A percentile compares a stretch with the other conserved stretches of the same genome.
phyloP scores from a whole-genome alignment of 2,329 filamentous ascomycete genomes.

The Claviceps monticola region DNA sequence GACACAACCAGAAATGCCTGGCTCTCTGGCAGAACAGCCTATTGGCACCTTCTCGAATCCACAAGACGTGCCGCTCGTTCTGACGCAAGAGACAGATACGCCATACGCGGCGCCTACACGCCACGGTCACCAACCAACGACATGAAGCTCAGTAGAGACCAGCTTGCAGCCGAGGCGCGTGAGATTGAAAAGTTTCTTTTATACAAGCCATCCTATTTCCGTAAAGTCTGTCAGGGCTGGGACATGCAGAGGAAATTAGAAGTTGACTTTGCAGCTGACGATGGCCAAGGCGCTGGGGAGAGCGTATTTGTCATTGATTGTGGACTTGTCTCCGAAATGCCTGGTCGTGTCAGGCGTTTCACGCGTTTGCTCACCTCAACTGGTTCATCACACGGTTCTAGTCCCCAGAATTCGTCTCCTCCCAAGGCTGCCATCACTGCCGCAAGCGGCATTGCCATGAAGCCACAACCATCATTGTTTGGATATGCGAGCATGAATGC shows the following conservation, averaged over 20 bases:
- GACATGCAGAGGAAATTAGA: conserved; percentile 79
- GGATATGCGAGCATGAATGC: conserved; percentile 8
- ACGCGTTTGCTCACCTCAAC: conserved; percentile 19
- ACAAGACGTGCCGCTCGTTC: conserved; percentile 59
- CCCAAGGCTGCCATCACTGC: neutral
- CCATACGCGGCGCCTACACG: conserved; percentile 61
- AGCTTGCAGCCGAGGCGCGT: conserved; percentile 60
- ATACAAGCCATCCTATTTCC: conserved; percentile 65
- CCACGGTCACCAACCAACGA: conserved; percentile 63
- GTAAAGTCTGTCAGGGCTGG: conserved; percentile 69
- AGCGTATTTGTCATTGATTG: conserved; percentile 60
- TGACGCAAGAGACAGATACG: conserved; percentile 58
- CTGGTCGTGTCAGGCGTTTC: conserved; percentile 30
- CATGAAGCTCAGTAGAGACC: conserved; percentile 56
- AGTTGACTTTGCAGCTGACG: conserved; percentile 78
- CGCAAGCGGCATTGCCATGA: neutral
- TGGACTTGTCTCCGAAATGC: conserved; percentile 47
- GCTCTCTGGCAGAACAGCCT: conserved; percentile 63
- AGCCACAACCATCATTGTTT: conserved; percentile 17
- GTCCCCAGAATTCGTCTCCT: conserved; percentile 2
- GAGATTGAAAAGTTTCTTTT: conserved; percentile 68
- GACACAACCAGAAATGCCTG: conserved; percentile 57
- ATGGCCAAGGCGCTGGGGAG: conserved; percentile 65
- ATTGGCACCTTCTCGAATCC: conserved; percentile 68
- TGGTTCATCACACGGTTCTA: conserved; percentile 4